Base-by-base conservation (phyloP, 2,329 filamentous ascomycete species). In the Cyanodermella asteris region DNA sequence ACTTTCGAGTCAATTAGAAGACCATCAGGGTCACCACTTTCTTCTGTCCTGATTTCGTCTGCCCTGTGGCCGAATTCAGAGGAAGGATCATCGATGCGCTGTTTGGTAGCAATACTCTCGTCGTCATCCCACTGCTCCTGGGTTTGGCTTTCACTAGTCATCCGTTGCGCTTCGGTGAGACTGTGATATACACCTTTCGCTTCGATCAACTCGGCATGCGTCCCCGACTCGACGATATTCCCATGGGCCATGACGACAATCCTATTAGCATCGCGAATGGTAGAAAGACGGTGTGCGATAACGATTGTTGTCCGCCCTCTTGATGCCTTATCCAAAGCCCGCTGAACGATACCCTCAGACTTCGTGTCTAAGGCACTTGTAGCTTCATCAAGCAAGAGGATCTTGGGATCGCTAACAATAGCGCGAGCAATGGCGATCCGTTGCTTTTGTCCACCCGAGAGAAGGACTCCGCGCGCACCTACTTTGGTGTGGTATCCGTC, bases 391-490 rank as follows among this genome's bases (percentile, higher is more conserved):
- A 93, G 66, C 1, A 93, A 63, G 2, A 91, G 61, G 39, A 91
- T 59, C 50, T 74, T 77, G 0, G 78, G 80, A 36, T 90, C 69
- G 4, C 70, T 76, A 11, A 90, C 70, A 24, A 90, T 62, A 15
- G 76, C 76, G 33, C 77, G 58, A 4, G 80, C 77, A 43, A 91
- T 87, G 5, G 78, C 75, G 36, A 91, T 80, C 33, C 82, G 72
- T 47, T 91, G 82, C 44, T 87, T 84, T 49, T 91, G 81, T n/a
- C 81, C 81, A 42, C 82, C 81, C 25, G 73, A 82, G 7, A 91
- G 57, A 22, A 84, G 51, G 34, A 81, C 77, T 5, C 78, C 81
- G 32, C 77, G 64, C 43, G 87, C 76, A 28, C 81, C 81, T 10
- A 91, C 77, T 31, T 77, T 64, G 0, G 81, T 91, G 34, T 82